Evolutionary conservation across 352 stramenopile genomes (phyloP).

Genomic region (Globisporangium ultimum): DNA sequence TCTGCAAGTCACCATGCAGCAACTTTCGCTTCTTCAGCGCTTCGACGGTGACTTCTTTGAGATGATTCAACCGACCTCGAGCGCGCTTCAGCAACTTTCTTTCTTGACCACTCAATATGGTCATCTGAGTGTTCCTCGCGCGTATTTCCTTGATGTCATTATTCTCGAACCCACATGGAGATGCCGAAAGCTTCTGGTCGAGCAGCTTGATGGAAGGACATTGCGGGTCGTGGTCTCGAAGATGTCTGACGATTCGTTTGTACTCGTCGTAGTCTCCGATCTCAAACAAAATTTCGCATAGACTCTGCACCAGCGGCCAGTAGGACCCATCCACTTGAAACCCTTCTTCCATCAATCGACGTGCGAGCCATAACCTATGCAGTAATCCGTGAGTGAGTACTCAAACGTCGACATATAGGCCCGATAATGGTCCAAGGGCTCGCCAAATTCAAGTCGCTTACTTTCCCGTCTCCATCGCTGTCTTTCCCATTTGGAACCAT

Average conservation of each 20-base stretch:
- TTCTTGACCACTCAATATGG: neutral
- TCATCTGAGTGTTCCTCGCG: neutral
- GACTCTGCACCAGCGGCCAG: slow-evolving; percentile 53
- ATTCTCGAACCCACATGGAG: neutral
- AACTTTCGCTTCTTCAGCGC: slow-evolving; percentile 30
- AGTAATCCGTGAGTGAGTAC: neutral
- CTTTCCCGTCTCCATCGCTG: slow-evolving; percentile 56
- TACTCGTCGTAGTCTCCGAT: slow-evolving; percentile 55
- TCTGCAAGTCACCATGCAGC: slow-evolving; percentile 18
- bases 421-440: too few relatives aligned
- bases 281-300: slow-evolving; percentile 56
- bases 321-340: slow-evolving; percentile 53
- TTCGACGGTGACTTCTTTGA: slow-evolving; percentile 4
- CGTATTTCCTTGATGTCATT: neutral
- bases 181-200: slow-evolving; percentile 10
- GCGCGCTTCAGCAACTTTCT: slow-evolving; percentile 15
- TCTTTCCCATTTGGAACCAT: slow-evolving; percentile 66
- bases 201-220: slow-evolving; percentile 33
- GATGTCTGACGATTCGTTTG: slow-evolving; percentile 35
- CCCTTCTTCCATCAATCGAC: slow-evolving; percentile 53
- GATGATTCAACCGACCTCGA: slow-evolving; percentile 6
- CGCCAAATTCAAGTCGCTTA: slow-evolving; percentile 10
- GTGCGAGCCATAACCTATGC: slow-evolving; percentile 54
- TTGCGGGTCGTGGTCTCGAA: slow-evolving; percentile 40
- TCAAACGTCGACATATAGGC: neutral